These are phyloP conservation scores for Epichloe festucae DNA, from an alignment of 2,329 filamentous ascomycete genomes.

Conservation along the genomic window DNA sequence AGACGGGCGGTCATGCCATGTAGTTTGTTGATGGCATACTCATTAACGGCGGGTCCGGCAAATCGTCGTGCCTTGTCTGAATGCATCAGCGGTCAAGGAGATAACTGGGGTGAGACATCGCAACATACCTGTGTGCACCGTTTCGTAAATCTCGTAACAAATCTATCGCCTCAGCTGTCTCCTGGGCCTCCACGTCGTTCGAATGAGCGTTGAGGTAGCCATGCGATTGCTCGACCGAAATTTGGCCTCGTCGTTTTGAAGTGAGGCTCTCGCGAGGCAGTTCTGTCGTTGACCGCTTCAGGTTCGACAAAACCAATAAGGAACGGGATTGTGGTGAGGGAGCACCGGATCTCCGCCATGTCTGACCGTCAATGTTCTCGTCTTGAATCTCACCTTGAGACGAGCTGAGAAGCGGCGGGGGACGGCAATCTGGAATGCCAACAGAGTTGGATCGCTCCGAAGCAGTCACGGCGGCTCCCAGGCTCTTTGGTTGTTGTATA, in stretches of 20 bases:
- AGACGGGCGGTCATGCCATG: too few species aligned
- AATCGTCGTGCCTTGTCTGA: background rate
- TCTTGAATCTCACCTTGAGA: too few species aligned
- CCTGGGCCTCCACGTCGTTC: too few species aligned
- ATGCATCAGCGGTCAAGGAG: background rate
- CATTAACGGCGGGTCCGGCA: background rate
- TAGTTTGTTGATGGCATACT: background rate
- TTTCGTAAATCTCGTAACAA: background rate
- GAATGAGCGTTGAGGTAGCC: background rate
- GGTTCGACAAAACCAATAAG: background rate
- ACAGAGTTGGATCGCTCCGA: too few species aligned
- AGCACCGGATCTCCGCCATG: slow-evolving; percentile 2
- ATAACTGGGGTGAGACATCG: background rate
- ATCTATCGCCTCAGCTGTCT: background rate
- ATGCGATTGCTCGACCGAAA: background rate
- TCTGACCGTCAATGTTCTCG: background rate
- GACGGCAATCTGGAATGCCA: too few species aligned
- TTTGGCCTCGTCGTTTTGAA: slow-evolving; percentile 1
- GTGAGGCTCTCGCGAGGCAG: background rate
- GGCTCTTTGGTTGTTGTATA: slow-evolving; percentile 31
- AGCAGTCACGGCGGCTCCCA: too few species aligned
- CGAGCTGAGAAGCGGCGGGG: background rate
- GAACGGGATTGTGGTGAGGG: background rate
- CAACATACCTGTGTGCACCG: background rate
- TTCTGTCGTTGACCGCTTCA: slow-evolving; percentile 1